Evolutionary conservation across 306 rosid species (phyloP).

Genomic region (Cucumis cinereus): DNA sequence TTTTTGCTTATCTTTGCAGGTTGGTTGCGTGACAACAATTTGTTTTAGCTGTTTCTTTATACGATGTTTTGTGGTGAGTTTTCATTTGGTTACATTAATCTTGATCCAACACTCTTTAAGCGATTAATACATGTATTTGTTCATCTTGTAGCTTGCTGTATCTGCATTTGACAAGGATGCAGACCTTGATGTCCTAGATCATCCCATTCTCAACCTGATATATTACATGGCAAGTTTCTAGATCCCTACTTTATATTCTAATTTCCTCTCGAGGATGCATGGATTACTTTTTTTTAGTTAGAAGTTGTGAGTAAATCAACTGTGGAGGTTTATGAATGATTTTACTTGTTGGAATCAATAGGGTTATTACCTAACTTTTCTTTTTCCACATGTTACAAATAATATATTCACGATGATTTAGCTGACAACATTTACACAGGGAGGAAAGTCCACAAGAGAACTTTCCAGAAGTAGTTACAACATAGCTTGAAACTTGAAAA

Average conservation of each 20-base stretch:
- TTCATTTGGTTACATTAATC: slow-evolving; percentile 7
- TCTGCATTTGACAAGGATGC: slow-evolving; percentile 37
- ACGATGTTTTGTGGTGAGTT: slow-evolving; percentile 63
- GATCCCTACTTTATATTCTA: not conserved
- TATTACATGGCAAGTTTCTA: slow-evolving; percentile 52
- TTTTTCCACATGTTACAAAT: not conserved
- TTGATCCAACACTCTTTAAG: not conserved
- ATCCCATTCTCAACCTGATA: slow-evolving; percentile 49
- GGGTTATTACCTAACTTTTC: not conserved
- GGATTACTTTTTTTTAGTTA: not conserved
- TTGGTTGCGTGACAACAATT: slow-evolving; percentile 57
- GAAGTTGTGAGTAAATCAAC: not conserved
- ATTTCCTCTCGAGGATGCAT: not conserved
- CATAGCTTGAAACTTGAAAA: not conserved
- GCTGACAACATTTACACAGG: not conserved
- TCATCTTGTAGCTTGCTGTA: slow-evolving; percentile 35
- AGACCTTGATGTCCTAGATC: slow-evolving; percentile 42
- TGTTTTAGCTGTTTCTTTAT: slow-evolving; percentile 68
- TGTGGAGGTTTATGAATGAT: not conserved
- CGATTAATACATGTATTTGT: slow-evolving; percentile 11
- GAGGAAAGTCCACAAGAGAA: not conserved
- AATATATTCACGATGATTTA: not conserved
- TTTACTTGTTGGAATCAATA: not conserved
- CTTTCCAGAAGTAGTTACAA: not conserved
- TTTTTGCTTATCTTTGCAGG: slow-evolving; percentile 26